Conservation (phyloP, 352 stramenopile species). For the Phytophthora pinifolia region DNA sequence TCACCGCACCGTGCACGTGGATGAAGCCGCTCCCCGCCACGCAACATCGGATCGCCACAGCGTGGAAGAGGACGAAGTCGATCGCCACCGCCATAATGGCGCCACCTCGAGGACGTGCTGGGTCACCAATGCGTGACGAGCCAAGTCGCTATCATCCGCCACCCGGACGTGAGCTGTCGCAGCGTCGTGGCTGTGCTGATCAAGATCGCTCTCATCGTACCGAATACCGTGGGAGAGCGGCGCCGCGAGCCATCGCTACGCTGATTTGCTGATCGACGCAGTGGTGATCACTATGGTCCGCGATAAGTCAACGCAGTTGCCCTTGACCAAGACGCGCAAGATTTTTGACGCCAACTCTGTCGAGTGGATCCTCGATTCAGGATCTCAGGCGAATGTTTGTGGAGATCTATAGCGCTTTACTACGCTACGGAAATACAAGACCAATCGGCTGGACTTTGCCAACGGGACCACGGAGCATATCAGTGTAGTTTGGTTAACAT, state of each 20-base stretch:
- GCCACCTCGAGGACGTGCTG: neutral
- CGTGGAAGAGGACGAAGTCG: neutral
- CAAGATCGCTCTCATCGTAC: neutral
- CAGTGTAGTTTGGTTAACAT: neutral
- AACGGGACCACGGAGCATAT: too few relatives aligned
- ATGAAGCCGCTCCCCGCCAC: neutral
- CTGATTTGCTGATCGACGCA: too few relatives aligned
- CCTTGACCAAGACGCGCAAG: neutral
- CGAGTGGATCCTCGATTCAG: slow-evolving; percentile 16
- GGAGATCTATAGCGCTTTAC: too few relatives aligned
- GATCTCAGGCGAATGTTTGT: too few relatives aligned
- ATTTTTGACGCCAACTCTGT: neutral
- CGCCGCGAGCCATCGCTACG: too few relatives aligned
- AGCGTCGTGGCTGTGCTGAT: too few relatives aligned
- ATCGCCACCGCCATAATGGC: neutral
- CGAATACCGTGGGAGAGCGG: neutral
- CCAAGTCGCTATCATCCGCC: neutral
- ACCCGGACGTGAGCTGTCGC: neutral
- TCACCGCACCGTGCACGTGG: too few relatives aligned
- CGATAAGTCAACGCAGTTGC: neutral
- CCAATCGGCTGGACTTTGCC: slow-evolving; percentile 11
- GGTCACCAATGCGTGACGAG: neutral
- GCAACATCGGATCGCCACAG: neutral
- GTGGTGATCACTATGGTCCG: too few relatives aligned
- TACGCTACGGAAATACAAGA: neutral